A percentile compares a stretch with the other conserved stretches of the same genome.
phyloP scores from a whole-genome alignment of 2,329 filamentous ascomycete genomes.

The Fusarium sp. region DNA sequence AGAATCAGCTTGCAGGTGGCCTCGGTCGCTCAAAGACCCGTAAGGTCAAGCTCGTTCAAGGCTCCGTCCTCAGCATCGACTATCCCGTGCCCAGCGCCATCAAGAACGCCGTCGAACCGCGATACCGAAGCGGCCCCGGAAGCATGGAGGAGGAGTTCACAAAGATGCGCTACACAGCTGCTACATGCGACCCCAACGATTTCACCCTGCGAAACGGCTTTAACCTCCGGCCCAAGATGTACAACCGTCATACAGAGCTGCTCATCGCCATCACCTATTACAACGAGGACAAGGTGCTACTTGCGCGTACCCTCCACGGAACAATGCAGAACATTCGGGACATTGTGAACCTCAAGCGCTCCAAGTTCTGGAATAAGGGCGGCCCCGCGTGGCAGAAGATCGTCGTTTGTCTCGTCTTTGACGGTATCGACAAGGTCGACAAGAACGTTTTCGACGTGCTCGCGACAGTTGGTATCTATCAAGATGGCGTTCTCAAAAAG shows the following conservation, averaged over 20 bases:
- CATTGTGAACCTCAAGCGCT: slow-evolving; percentile 41
- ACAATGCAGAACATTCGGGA: slow-evolving; percentile 42
- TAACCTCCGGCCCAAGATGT: slow-evolving; percentile 41
- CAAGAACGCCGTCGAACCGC: slow-evolving; percentile 39
- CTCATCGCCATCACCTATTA: slow-evolving; percentile 43
- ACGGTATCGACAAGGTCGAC: slow-evolving; percentile 41
- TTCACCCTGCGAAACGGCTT: slow-evolving; percentile 41
- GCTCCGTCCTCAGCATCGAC: slow-evolving; percentile 42
- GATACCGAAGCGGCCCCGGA: slow-evolving; percentile 32
- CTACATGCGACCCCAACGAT: slow-evolving; percentile 42
- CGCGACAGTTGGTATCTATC: slow-evolving; percentile 39
- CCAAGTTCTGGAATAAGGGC: slow-evolving; percentile 43
- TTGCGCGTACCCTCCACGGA: slow-evolving; percentile 39
- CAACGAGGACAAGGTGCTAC: slow-evolving; percentile 43
- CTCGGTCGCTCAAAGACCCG: slow-evolving; percentile 38
- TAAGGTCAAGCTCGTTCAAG: slow-evolving; percentile 41
- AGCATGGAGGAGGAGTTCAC: slow-evolving; percentile 38
- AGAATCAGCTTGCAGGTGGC: slow-evolving; percentile 20
- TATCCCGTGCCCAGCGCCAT: slow-evolving; percentile 42
- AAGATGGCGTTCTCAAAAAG: slow-evolving; percentile 42
- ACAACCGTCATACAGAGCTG: slow-evolving; percentile 41
- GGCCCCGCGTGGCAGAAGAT: slow-evolving; percentile 42
- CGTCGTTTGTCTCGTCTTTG: slow-evolving; percentile 41
- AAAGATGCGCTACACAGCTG: slow-evolving; percentile 43
- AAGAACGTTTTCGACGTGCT: slow-evolving; percentile 43